Evolutionary conservation across 306 rosid genomes (phyloP), one percentile per base, ranked within the genome.

Genomic region (Dalbergia cultrata): DNA sequence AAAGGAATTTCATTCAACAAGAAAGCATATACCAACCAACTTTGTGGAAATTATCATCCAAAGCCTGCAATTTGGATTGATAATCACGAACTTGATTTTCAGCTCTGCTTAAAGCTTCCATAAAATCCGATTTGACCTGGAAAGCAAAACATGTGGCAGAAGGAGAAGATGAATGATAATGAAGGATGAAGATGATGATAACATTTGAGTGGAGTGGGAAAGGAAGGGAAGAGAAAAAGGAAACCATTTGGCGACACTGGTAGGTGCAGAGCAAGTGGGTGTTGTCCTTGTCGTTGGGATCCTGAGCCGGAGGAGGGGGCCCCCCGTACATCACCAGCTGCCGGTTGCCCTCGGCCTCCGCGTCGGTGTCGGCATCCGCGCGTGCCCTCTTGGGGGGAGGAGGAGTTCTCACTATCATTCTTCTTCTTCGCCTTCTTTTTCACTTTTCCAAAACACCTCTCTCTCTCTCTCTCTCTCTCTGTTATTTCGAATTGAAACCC

Each of bases 201-300:
- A 34, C 62, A 0, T 7, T 43, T 43, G 10, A 13, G 16, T n/a
- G 21, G 11, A 3, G 6, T 54, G 60, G 60, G 21, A 19, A 64
- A 43, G 19, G 0, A 59, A 72, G 26, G 62, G 10, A 57, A 26
- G 45, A 22, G 37, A 31, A 72, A 45, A 53, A 95, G 19, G 53
- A 13, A 10, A 54, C 99, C 99, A 95, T 89, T 88, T 95, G 99
- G 77, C 97, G 99, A 77, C 98, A 95, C 75, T 95, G 98, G 72
- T 93, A 95, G 57, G 99, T 95, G 93, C 99, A 83, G 21, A 87
- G 82, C 81, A 81, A 60, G 64, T 83, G 81, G 39, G 78, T 81
- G 43, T 80, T 79, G 50, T 59, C 85, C 18, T 63, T 53, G 34
- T 53, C 85, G 26, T 63, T 53, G 34, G 76, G 77, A 16, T 79